phyloP scores from a whole-genome alignment of 345 rosid genomes.

The Rhodomyrtus tomentosa region DNA sequence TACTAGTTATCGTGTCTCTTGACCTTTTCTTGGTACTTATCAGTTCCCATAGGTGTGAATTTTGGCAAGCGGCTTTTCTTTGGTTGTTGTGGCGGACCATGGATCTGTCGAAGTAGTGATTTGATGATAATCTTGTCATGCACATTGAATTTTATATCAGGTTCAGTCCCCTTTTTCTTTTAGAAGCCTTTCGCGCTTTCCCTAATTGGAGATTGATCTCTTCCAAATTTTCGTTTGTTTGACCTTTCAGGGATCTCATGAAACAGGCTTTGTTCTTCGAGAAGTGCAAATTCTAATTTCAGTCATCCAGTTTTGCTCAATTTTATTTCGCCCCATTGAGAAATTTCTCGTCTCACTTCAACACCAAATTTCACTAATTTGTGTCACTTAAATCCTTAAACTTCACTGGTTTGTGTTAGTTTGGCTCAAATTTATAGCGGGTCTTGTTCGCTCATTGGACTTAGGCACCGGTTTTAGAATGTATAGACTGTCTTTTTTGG shows the following conservation, averaged over 20 bases:
- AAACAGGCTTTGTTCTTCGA: not conserved
- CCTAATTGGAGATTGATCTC: not conserved
- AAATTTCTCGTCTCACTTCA: not conserved
- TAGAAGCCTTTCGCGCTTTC: not conserved
- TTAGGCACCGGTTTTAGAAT: not conserved
- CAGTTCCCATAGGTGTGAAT: not conserved
- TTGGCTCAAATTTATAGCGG: not conserved
- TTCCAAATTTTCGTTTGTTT: not conserved
- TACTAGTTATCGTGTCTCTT: rapidly evolving
- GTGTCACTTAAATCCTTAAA: not conserved
- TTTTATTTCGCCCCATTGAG: not conserved
- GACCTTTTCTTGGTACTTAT: not conserved
- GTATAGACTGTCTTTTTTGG: not conserved
- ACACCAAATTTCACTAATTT: not conserved
- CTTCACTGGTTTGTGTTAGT: not conserved
- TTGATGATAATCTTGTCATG: not conserved
- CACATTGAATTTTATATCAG: not conserved
- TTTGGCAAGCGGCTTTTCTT: not conserved
- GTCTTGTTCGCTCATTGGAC: not conserved
- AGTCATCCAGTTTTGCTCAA: not conserved
- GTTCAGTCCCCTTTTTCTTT: not conserved
- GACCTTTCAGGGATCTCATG: not conserved
- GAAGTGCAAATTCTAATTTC: not conserved
- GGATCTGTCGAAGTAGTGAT: not conserved
- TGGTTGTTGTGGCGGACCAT: not conserved